Conservation (phyloP, 495 filamentous ascomycete species). For the Annulohypoxylon maeteangense region DNA sequence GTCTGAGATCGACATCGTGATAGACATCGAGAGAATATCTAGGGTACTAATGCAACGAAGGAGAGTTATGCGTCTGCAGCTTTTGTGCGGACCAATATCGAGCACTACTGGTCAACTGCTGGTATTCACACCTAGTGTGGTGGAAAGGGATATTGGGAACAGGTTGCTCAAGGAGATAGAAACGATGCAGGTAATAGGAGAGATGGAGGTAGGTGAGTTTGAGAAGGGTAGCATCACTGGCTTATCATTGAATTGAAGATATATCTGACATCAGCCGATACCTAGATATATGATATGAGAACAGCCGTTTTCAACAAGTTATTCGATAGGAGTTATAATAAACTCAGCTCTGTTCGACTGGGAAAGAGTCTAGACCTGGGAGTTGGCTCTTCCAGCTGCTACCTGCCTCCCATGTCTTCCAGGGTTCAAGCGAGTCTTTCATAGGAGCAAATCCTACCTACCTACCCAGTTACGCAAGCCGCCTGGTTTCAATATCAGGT, state of each 20-base stretch:
- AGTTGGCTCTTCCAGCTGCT: not conserved
- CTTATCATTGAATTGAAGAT: not conserved
- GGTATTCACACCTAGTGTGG: not conserved
- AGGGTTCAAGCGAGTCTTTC: constrained; percentile 3
- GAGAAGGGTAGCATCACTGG: constrained; percentile 2
- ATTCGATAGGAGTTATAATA: not conserved
- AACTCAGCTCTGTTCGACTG: not conserved
- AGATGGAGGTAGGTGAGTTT: not conserved
- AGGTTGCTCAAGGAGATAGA: not conserved
- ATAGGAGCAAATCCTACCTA: not conserved
- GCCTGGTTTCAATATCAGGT: not conserved
- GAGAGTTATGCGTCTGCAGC: not conserved
- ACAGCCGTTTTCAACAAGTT: not conserved
- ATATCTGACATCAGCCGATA: no score
- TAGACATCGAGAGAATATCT: not conserved
- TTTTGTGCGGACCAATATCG: not conserved
- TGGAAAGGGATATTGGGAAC: not conserved
- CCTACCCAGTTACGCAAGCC: not conserved
- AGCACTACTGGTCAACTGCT: not conserved
- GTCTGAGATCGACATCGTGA: constrained; percentile 4
- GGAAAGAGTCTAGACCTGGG: constrained; percentile 3
- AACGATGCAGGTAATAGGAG: not conserved
- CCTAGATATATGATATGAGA: not conserved
- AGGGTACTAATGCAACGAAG: not conserved
- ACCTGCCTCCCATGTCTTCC: not conserved